Percentiles rank a stretch among this genome's conserved stretches.
phyloP scores from a whole-genome alignment of 768 basidiomycete genomes.

The Agrocybe pediades region DNA sequence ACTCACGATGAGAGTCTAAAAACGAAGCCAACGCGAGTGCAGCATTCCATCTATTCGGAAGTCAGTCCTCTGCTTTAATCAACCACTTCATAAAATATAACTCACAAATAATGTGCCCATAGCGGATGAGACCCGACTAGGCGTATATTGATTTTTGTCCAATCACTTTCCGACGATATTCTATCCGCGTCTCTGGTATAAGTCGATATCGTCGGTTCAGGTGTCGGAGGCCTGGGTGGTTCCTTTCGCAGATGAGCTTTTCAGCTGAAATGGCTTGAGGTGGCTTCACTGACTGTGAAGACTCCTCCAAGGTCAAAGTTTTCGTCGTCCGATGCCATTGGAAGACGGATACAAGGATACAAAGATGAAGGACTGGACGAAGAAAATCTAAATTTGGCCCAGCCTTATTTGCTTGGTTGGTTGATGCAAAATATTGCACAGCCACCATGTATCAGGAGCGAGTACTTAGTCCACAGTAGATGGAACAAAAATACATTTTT shows the following conservation, averaged over 20 bases:
- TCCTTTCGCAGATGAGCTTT: conserved; percentile 46
- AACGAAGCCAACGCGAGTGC: conserved; percentile 71
- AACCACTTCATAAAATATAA: not conserved
- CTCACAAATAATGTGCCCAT: conserved; percentile 81
- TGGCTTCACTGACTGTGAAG: conserved; percentile 48
- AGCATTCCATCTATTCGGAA: conserved; percentile 78
- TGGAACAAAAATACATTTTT: no score
- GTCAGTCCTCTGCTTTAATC: not conserved
- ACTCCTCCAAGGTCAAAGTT: conserved; percentile 41
- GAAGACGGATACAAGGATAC: no score
- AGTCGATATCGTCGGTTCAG: conserved; percentile 54
- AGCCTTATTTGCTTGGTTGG: no score
- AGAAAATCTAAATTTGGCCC: no score
- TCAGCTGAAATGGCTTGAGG: not conserved
- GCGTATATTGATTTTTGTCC: conserved; percentile 56
- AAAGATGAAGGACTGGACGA: no score
- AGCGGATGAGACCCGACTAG: conserved; percentile 81
- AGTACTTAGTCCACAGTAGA: no score
- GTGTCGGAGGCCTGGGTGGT: conserved; percentile 66
- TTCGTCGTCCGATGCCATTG: conserved; percentile 28
- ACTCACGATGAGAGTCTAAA: conserved; percentile 52
- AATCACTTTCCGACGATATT: conserved; percentile 19
- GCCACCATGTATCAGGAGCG: no score
- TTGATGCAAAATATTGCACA: no score
- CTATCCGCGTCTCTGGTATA: conserved; percentile 43